Conservation (phyloP, 2,329 filamentous ascomycete genomes). For the Parastagonospora avenae region DNA sequence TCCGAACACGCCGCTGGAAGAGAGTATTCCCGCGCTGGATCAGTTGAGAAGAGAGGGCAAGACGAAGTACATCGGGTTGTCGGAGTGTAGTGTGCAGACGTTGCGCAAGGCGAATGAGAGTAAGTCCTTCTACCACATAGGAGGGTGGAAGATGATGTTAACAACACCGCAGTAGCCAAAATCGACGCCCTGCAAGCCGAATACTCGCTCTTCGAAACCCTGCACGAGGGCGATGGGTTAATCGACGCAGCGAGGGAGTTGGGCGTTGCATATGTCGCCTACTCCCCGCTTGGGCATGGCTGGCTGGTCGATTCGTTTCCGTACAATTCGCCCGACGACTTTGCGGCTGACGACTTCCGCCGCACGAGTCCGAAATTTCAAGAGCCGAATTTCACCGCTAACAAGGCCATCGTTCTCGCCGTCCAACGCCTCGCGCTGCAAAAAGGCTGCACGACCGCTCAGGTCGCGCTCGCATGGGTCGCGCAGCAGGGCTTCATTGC, state of each 20-base stretch:
- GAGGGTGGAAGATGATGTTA: no score
- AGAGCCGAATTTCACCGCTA: slow-evolving; percentile 42
- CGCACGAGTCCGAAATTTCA: slow-evolving; percentile 47
- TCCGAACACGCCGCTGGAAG: slow-evolving; percentile 42
- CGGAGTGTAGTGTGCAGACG: slow-evolving; percentile 50
- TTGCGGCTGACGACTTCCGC: slow-evolving; percentile 43
- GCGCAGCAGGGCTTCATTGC: slow-evolving; percentile 54
- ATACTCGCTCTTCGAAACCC: slow-evolving; percentile 54
- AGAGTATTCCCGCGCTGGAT: slow-evolving; percentile 55
- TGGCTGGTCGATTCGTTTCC: slow-evolving; percentile 28
- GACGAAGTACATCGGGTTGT: slow-evolving; percentile 55
- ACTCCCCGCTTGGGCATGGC: slow-evolving; percentile 41
- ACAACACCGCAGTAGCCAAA: slow-evolving; percentile 42
- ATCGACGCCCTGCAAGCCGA: slow-evolving; percentile 57
- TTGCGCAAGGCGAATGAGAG: slow-evolving; percentile 53
- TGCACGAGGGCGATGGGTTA: slow-evolving; percentile 48
- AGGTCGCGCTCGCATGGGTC: slow-evolving; percentile 56
- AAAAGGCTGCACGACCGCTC: slow-evolving; percentile 61
- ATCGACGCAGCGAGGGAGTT: slow-evolving; percentile 47
- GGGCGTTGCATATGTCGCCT: slow-evolving; percentile 41
- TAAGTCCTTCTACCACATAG: slow-evolving; percentile 6
- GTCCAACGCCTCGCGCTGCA: slow-evolving; percentile 31
- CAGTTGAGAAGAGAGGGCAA: slow-evolving; percentile 49
- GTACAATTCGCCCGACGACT: slow-evolving; percentile 50
- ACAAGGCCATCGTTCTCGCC: slow-evolving; percentile 33